Evolutionary conservation across 2,329 filamentous ascomycete genomes (phyloP), one percentile per base, ranked within the genome.

Genomic region (Ophiostoma sp.): DNA sequence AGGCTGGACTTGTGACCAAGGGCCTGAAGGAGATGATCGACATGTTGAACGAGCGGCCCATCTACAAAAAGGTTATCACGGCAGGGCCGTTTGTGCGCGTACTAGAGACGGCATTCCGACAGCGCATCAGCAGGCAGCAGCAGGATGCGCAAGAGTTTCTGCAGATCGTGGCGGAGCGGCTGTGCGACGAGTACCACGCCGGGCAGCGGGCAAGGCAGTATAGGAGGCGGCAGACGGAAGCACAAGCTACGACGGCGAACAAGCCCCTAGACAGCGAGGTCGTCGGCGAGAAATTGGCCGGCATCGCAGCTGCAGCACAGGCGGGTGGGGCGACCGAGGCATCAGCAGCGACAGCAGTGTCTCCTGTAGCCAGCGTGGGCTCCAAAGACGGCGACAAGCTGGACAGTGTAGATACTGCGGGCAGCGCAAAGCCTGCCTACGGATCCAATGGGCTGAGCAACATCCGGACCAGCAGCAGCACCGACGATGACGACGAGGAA

Each of bases 141-240:
- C 95, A 99, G 78, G 95, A 99, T 80, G 95, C 95, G 11, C 95
- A 99, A 76, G 95, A 99, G 77, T 97, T 99, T 72, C 79, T 99
- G 68, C 95, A 99, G 79, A 89, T 98, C 65, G 89, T 99, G 12
- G 90, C 92, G 2, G 94, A 99, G 80, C 85, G 94, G 66, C 81
- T 99, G 68, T 93, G 92, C 74, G 95, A 99, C 75, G 95, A 99
- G 78, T 97, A 97, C 75, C 89, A 96, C 76, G 93, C 93, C 4
- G 93, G 92, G 1, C 84, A 86, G 74, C 86, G 89, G 75, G 93
- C 92, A 12, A 84, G 93, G 71, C 81, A 80, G 63, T 82, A 85
- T 69, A 87, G 87, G 3, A 80, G 76, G 64, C 77, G 72, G 73
- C 76, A 72, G 69, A 77, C 71, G 63, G 74, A 66, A 3, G 27